A percentile compares a stretch with the other conserved stretches of the same genome.
These are phyloP conservation scores for Nicotiana otophora DNA, from an alignment of 257 asterid species.

Conservation along the genomic window DNA sequence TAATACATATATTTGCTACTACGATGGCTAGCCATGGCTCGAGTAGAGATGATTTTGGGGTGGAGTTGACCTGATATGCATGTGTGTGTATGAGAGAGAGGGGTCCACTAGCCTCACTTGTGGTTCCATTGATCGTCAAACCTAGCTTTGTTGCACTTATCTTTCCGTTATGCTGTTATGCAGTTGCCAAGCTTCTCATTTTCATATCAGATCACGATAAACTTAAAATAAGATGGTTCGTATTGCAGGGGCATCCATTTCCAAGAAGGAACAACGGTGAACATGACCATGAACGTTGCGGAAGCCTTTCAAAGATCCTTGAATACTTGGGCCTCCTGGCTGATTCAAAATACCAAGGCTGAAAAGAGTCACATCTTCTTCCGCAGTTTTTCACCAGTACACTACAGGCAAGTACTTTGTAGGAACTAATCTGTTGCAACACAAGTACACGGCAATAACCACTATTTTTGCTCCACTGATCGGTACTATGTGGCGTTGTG, in stretches of 20 bases:
- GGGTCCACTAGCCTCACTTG: neutral
- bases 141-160: neutral
- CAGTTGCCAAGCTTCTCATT: neutral
- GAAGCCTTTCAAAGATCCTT: conserved; percentile 74
- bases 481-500: neutral
- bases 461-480: neutral
- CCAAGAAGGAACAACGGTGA: conserved; percentile 53
- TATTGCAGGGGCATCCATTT: conserved; percentile 70
- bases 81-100: neutral
- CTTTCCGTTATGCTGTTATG: neutral
- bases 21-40: neutral
- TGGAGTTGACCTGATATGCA: neutral
- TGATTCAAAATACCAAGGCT: conserved; percentile 28
- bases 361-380: conserved; percentile 48
- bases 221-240: neutral
- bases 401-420: conserved; percentile 43
- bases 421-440: neutral
- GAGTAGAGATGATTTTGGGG: neutral
- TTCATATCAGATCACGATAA: neutral
- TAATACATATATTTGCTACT: no score
- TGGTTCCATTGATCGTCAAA: neutral
- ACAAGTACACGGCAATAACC: neutral
- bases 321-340: conserved; percentile 52
- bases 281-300: conserved; percentile 70
- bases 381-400: conserved; percentile 85